Conservation (phyloP, 768 basidiomycete genomes). For the Coprinopsis sp. region DNA sequence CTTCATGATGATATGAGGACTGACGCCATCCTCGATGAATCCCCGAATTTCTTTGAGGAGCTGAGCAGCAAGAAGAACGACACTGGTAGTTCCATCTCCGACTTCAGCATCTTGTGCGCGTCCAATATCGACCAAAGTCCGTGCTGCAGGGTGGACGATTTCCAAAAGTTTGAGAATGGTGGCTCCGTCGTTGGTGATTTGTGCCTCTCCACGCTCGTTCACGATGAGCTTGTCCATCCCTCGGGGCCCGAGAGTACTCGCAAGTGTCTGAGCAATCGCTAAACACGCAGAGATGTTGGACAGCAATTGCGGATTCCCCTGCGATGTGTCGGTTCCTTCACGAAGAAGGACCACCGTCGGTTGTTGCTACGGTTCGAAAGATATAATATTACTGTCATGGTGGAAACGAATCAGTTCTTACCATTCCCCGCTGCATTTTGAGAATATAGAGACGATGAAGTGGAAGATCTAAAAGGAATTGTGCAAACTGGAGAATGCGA, state of each 20-base stretch:
- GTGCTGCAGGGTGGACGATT: conserved; percentile 96
- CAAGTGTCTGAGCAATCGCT: conserved; percentile 85
- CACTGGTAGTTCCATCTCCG: conserved; percentile 96
- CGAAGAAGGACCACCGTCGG: conserved; percentile 94
- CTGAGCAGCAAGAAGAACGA: conserved; percentile 91
- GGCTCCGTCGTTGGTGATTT: conserved; percentile 99
- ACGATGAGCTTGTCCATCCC: conserved; percentile 99
- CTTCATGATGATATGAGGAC: conserved; percentile 97
- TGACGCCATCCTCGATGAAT: conserved; percentile 95
- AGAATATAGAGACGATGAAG: conserved; percentile 17
- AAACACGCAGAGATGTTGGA: conserved; percentile 97
- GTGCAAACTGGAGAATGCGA: conserved; percentile 8
- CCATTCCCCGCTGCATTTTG: conserved; percentile 82
- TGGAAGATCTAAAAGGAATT: conserved; percentile 18
- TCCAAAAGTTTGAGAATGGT: conserved; percentile 97
- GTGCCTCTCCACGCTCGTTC: conserved; percentile 87
- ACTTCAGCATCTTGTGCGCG: conserved; percentile 98
- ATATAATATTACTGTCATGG: conserved; percentile 6
- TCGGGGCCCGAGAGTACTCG: conserved; percentile 93
- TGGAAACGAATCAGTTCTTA: conserved; percentile 50
- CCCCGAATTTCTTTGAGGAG: conserved; percentile 87
- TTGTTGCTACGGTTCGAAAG: conserved; percentile 60
- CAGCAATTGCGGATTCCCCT: conserved; percentile 86
- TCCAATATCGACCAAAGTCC: conserved; percentile 97
- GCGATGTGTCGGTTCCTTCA: conserved; percentile 95